Base-by-base conservation (phyloP, 2,329 filamentous ascomycete genomes). In the Alternaria consortialis region DNA sequence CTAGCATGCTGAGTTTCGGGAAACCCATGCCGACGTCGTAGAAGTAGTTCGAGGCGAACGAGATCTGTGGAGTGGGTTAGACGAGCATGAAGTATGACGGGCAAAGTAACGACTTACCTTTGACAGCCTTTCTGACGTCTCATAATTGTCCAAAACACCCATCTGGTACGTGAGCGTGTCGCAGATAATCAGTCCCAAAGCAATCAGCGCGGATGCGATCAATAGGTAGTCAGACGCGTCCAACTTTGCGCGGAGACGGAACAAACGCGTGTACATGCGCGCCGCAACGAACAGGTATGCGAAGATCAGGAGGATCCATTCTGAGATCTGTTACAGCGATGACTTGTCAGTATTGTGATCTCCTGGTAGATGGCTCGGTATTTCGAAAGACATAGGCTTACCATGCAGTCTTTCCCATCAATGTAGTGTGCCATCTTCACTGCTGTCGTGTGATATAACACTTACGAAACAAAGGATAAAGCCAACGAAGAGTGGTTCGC, bases 11-110 rank as follows among this genome's bases (percentile, higher is more conserved):
- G 40, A 71, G 65, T 43, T 71, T 71, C 11, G 68, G 68, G 37
- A 71, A 71, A 0, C 68, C 68, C 66, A 71, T 71, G 2, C 68
- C 68, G 27, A 71, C 56, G 37, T 71, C 68, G 55, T 71, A 71
- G 58, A 71, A 71, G 53, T 71, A 71, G 51, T 71, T 71, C 1
- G 68, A 71, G 8, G 68, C 50, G 37, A 69, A 71, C 1, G 66
- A 71, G 48, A 71, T 71, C 68, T 71, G 15, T 4, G 5, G 12
- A 20, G 29, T 6, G 17, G 2, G 17, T 31, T 46, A 37, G 31
- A 17, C 1, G n/a, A 5, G 20, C 4, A n/a, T 2, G 7, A 12
- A 17, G 11, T 27, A 2, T 8, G 12, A 27, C 13, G 2, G 29
- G 4, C 4, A 11, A 6, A 12, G 13, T 20, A 4, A 29, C 12